Evolutionary conservation across 2,329 filamentous ascomycete genomes (phyloP).

Genomic region (Diplodia mutila): DNA sequence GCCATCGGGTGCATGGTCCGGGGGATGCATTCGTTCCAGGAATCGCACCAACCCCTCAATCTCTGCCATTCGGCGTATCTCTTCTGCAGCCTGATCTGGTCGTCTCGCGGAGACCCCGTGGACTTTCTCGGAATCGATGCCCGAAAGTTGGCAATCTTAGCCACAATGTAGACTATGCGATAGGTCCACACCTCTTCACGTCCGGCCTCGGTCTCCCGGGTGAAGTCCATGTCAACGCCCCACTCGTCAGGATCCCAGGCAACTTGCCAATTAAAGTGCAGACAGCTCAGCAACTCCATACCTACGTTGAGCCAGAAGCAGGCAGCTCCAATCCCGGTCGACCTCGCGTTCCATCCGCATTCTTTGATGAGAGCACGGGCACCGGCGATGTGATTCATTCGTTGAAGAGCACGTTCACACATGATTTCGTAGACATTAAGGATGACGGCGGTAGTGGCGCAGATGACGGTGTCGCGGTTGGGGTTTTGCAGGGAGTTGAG

Average conservation of each 20-base stretch:
- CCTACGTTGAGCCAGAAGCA: slow-evolving; percentile 95
- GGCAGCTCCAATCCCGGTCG: slow-evolving; percentile 77
- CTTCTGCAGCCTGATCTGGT: slow-evolving; percentile 66
- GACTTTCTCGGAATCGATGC: slow-evolving; percentile 67
- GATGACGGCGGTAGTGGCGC: slow-evolving; percentile 83
- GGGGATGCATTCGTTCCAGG: slow-evolving; percentile 79
- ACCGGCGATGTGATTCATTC: slow-evolving; percentile 89
- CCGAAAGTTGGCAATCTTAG: slow-evolving; percentile 84
- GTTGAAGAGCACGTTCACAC: slow-evolving; percentile 75
- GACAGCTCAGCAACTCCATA: slow-evolving; percentile 85
- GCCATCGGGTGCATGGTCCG: slow-evolving; percentile 86
- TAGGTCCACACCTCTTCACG: slow-evolving; percentile 86
- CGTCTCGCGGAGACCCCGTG: slow-evolving; percentile 59
- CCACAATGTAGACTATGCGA: slow-evolving; percentile 84
- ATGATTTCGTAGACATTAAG: slow-evolving; percentile 93
- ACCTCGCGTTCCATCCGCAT: slow-evolving; percentile 83
- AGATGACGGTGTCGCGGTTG: slow-evolving; percentile 80
- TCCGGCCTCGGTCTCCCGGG: slow-evolving; percentile 59
- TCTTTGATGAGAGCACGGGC: slow-evolving; percentile 85
- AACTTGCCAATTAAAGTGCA: slow-evolving; percentile 84
- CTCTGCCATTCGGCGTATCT: slow-evolving; percentile 76
- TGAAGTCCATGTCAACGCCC: slow-evolving; percentile 80
- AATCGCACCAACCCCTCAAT: slow-evolving; percentile 79
- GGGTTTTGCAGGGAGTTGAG: slow-evolving; percentile 79
- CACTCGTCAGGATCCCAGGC: slow-evolving; percentile 90